Base-by-base conservation (phyloP, 352 stramenopile genomes). In the Phytophthora niederhauseri region DNA sequence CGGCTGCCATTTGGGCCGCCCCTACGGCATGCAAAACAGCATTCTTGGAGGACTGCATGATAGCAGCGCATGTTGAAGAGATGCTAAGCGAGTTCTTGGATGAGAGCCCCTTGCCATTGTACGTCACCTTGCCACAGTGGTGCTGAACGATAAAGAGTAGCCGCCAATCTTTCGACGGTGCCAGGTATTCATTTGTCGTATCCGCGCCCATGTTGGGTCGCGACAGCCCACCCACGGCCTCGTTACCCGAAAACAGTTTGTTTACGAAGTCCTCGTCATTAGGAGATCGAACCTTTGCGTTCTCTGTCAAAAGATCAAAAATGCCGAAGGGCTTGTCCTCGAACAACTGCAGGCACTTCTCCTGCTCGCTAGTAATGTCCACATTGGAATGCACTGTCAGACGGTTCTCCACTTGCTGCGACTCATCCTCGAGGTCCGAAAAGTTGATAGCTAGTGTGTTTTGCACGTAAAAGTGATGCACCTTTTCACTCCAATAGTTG, bases 401-500 rank as follows among this genome's bases (percentile, higher is more conserved):
- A 0, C 81, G 78, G 45, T 85, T 84, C 58, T 90, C 82, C 2
- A 93, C 69, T 62, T 91, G 80, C 50, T 89, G 77, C 17, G 84
- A 78, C n/a, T 93, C 81, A 38, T 84, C 73, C 30, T 85, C 81
- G 51, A 90, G 45, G 20, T 90, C 81, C 0, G 72, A 70, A 7
- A 89, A 83, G 52, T 87, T 89, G 12, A 87, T 84, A 3, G 83
- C 77, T 17, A 91, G 55, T 8, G 84, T 93, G 62, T 90, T 90
- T 69, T 92, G 82, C 30, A 94, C 76, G 68, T 91, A 95, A 55
- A 93, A 93, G 41, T 82, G 81, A 62, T 91, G 84, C 19, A 92
- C 81, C 46, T 94, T 95, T 64, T 95, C 85, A 60, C 84, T 91
- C 87, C 87, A 95, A 64, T 95, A 95, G 51, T 95, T 93, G 54